Conservation (phyloP, 768 basidiomycete genomes). For the Sistotremastrum suecicum region DNA sequence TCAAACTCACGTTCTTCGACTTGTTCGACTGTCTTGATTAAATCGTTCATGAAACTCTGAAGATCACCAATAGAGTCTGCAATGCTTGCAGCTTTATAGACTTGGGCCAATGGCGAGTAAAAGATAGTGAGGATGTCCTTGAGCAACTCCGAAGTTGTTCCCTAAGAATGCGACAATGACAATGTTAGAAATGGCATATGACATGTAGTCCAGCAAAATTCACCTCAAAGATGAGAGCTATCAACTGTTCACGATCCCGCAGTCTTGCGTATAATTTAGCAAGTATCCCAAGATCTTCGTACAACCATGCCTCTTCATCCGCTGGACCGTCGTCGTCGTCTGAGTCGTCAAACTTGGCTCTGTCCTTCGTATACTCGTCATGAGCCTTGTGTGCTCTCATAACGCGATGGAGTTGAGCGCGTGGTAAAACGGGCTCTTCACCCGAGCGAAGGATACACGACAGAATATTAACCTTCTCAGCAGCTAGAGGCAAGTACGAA, state of each 20-base stretch:
- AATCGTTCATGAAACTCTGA: slow-evolving; percentile 88
- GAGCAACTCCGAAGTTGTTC: slow-evolving; percentile 84
- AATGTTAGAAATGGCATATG: not conserved
- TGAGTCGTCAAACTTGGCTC: slow-evolving; percentile 55
- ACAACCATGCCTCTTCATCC: slow-evolving; percentile 93
- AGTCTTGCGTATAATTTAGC: slow-evolving; percentile 65
- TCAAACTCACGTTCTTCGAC: slow-evolving; percentile 68
- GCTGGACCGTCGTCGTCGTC: slow-evolving; percentile 89
- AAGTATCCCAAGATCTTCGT: slow-evolving; percentile 79
- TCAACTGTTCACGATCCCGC: slow-evolving; percentile 81
- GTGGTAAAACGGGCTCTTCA: slow-evolving; percentile 59
- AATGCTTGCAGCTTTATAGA: slow-evolving; percentile 94
- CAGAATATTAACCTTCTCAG: slow-evolving; percentile 62
- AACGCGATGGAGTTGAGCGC: slow-evolving; percentile 70
- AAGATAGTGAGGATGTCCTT: slow-evolving; percentile 99
- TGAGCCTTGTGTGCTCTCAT: slow-evolving; percentile 70
- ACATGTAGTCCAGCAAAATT: slow-evolving; percentile 9
- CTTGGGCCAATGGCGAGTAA: slow-evolving; percentile 90
- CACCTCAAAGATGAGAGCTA: slow-evolving; percentile 91
- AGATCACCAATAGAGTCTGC: slow-evolving; percentile 85
- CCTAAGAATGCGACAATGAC: slow-evolving; percentile 33
- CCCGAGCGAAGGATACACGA: slow-evolving; percentile 67
- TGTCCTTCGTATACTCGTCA: slow-evolving; percentile 50
- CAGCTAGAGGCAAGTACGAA: slow-evolving; percentile 22
- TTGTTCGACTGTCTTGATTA: slow-evolving; percentile 86